Base-by-base conservation (phyloP, 2,329 filamentous ascomycete genomes). In the Aspergillus quadrilineatus region DNA sequence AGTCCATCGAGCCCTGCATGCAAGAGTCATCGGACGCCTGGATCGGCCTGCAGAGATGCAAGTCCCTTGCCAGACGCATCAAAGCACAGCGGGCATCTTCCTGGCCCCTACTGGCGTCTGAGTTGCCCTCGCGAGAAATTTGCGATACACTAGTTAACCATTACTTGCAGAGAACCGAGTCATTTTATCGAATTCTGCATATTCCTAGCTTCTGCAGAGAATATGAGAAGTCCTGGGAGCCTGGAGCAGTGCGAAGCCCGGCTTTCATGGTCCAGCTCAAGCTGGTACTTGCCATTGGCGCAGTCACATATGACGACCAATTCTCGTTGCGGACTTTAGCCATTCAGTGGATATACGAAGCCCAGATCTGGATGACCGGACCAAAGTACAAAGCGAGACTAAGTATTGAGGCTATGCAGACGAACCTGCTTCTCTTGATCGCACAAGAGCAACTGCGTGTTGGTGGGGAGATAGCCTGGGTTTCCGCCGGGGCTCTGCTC, bases 281-380 rank as follows among this genome's bases (percentile, higher is more conserved):
- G 61, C 70, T 87, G 0, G 77, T 86, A 0, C 67, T 87, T 4
- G 82, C 85, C 0, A 79, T 87, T 15, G 85, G 84, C 0, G 77
- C 82, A 0, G 65, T 73, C 0, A 71, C 73, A 0, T 79, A 82
- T 55, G 81, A 86, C 50, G 75, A 80, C 0, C 59, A 69, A 0
- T 85, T 82, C 55, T 80, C 80, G 0, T 60, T 85, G 32, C 77
- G 82, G 1, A 30, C 67, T 0, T 74, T 73, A 0, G 83, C 84
- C 0, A 69, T 79, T 2, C 74, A 69, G 32, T 87, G 84, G 84
- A 69, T 85, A 0, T 80, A 82, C 54, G 82, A 85, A 59, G 83
- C 79, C 0, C 80, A 83, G 45, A 77, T 77, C 0, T 87, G 81
- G 80, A 48, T 82, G 0, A 77, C 79, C 0, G 76, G 77, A 4